Conservation (phyloP, 345 rosid species). For the Brassica cretica region DNA sequence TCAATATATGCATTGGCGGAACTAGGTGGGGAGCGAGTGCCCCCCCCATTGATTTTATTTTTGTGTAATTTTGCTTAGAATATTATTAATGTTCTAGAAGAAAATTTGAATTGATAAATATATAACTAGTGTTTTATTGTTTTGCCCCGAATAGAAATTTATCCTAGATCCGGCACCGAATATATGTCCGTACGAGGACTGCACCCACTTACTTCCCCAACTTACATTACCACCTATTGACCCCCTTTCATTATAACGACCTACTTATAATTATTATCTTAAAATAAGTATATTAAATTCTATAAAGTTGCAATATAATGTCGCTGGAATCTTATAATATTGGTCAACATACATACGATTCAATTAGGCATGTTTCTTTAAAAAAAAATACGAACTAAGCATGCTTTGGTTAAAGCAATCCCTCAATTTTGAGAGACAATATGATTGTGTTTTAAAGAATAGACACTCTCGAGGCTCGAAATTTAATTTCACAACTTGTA, state of each 20-base stretch:
- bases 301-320: neutral
- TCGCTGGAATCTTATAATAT: neutral
- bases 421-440: slow-evolving; percentile 29
- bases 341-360: slow-evolving; percentile 9
- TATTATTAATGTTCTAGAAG: no score
- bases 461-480: slow-evolving; percentile 29
- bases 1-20: slow-evolving; percentile 13
- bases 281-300: neutral
- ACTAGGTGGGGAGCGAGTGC: no score
- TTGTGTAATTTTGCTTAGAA: no score
- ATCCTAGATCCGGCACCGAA: no score
- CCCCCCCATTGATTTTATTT: no score
- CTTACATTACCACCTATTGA: slow-evolving; percentile 31
- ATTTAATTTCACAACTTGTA: slow-evolving; percentile 15
- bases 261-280: slow-evolving; percentile 22
- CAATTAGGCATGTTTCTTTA: slow-evolving; percentile 14
- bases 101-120: no score
- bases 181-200: slow-evolving; percentile 41
- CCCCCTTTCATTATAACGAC: slow-evolving; percentile 28
- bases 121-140: no score
- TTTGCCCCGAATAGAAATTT: no score
- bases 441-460: slow-evolving; percentile 20
- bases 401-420: slow-evolving; percentile 31
- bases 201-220: slow-evolving; percentile 39
- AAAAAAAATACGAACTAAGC: neutral